A percentile compares a stretch with the other conserved stretches of the same genome.
phyloP scores from a whole-genome alignment of 768 basidiomycete genomes.

The Pulveroboletus sp. region DNA sequence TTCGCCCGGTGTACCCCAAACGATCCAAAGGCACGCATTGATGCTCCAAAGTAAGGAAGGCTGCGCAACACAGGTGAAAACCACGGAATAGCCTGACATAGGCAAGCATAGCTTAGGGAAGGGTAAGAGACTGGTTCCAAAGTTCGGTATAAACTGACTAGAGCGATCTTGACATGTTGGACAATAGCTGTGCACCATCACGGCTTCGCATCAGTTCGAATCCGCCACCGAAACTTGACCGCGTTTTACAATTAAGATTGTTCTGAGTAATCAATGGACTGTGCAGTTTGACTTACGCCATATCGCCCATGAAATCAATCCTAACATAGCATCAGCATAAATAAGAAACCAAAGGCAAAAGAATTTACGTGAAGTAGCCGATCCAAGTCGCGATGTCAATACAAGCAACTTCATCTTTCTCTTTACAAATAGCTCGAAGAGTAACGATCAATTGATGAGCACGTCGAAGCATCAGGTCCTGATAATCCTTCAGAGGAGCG shows the following conservation, averaged over 20 bases:
- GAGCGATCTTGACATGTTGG: slow-evolving; percentile 27
- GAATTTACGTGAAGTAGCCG: slow-evolving; percentile 20
- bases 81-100: slow-evolving; percentile 24
- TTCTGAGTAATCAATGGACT: neutral
- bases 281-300: slow-evolving; percentile 20
- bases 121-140: slow-evolving; percentile 3
- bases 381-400: slow-evolving; percentile 21
- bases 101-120: slow-evolving; percentile 8
- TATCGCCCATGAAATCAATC: slow-evolving; percentile 29
- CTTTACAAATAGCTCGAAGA: slow-evolving; percentile 10
- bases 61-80: slow-evolving; percentile 19
- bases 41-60: slow-evolving; percentile 31
- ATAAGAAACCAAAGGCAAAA: neutral
- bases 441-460: slow-evolving; percentile 17
- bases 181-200: slow-evolving; percentile 32
- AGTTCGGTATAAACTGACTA: slow-evolving; percentile 17
- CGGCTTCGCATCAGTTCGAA: slow-evolving; percentile 38
- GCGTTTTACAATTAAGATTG: neutral
- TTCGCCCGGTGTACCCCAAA: slow-evolving; percentile 28
- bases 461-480: slow-evolving; percentile 22
- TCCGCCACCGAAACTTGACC: slow-evolving; percentile 35
- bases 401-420: slow-evolving; percentile 7
- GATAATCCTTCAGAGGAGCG: slow-evolving; percentile 28
- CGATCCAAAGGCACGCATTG: slow-evolving; percentile 27
- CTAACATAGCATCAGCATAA: slow-evolving; percentile 5